Evolutionary conservation across 1,284 basidiomycete species (phyloP), one percentile per base, ranked within the genome.

Genomic region (Cutaneotrichosporon arboriforme): DNA sequence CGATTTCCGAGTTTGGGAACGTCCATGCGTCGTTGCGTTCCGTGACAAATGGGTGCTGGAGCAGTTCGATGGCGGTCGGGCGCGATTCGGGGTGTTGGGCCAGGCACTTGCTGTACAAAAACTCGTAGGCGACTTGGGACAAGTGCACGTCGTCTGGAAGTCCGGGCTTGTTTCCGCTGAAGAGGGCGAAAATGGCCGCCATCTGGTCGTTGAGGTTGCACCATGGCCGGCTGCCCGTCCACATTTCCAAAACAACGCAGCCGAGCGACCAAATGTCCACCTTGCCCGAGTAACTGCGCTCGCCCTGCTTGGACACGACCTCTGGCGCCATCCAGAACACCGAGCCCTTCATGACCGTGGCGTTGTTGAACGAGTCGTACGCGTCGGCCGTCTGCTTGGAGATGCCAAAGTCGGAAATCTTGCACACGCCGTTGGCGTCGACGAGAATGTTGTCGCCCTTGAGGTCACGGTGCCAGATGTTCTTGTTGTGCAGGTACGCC

Each of bases 281-380:
- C 76, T 98, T 98, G 64, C 87, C 90, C 63, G 88, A 91, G 73
- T 98, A 98, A 34, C 85, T 85, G n/a, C 45, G 44, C 39, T 53
- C 40, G 18, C 34, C 41, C 12, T 41, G 38, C 20, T 38, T 22
- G 41, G 66, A 66, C 58, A 88, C 83, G 55, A 98, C 90, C 77
- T 99, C 94, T 1, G 94, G 96, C 8, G 96, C 94, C 94, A 98
- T 99, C 90, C 96, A 99, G 74, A 97, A 98, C 44, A 97, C 87
- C 15, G 90, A 93, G 17, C 96, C 96, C 74, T 92, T 89, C 86
- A 99, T 88, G 46, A 89, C 88, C 2, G 90, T 93, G 54, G 82
- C 85, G 49, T 65, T 59, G 22, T 82, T 86, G 54, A 83, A 81
- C 57, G 87, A 86, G 63, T 85, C 84, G 65, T 91, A 84, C 57